phyloP scores from a whole-genome alignment of 208 protist species.

The Dictyostelium gargantuum region DNA sequence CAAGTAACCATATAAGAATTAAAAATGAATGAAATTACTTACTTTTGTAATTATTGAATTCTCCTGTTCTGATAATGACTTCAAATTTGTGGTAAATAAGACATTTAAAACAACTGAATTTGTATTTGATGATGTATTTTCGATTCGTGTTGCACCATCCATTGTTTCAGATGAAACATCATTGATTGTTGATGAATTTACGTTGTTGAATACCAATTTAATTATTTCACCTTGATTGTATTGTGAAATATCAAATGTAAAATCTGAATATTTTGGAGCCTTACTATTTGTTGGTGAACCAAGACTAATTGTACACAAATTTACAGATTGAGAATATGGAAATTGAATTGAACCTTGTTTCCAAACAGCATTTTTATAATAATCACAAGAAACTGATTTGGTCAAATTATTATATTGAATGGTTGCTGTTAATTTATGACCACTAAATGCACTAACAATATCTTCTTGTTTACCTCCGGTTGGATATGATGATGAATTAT shows the following conservation, averaged over 20 bases:
- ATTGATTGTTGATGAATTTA: not conserved
- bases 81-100: not conserved
- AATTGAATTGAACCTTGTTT: not conserved
- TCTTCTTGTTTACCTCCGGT: not conserved
- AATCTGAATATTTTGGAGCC: not conserved
- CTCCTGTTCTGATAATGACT: not conserved
- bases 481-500: not conserved
- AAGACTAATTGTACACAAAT: not conserved
- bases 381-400: not conserved
- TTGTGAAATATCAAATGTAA: not conserved
- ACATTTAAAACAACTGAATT: not conserved
- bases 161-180: not conserved
- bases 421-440: not conserved
- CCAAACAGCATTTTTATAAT: not conserved
- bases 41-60: not conserved
- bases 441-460: not conserved
- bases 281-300: not conserved
- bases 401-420: not conserved
- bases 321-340: not conserved
- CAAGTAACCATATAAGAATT: not conserved
- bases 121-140: too few relatives aligned
- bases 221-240: not conserved
- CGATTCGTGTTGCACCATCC: not conserved
- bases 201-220: not conserved
- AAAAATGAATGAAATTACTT: not conserved